phyloP scores from a whole-genome alignment of 768 basidiomycete genomes.

The Fomitopsis serialis region DNA sequence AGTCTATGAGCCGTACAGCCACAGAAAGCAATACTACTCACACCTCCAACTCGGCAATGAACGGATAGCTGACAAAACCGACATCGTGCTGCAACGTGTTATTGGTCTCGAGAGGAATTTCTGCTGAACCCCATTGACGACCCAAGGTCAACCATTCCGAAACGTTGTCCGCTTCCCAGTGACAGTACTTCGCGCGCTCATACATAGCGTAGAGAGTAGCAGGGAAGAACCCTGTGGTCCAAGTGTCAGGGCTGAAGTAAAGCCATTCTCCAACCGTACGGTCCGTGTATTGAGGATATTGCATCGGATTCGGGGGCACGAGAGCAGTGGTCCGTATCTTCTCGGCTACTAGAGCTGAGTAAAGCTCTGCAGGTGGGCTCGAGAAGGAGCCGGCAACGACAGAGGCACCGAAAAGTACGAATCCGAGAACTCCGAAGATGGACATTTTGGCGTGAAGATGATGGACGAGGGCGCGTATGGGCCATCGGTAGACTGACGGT shows the following conservation, averaged over 20 bases:
- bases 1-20: background rate
- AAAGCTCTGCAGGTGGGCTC: conserved; percentile 40
- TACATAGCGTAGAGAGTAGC: conserved; percentile 55
- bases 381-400: background rate
- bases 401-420: no score
- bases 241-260: conserved; percentile 48
- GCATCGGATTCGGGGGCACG: conserved; percentile 33
- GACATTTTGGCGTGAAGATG: background rate
- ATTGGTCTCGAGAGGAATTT: conserved; percentile 43
- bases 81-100: conserved; percentile 61
- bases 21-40: conserved; percentile 17
- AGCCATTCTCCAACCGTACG: conserved; percentile 46
- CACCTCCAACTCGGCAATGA: conserved; percentile 56
- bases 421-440: background rate
- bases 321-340: conserved; percentile 57
- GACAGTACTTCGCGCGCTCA: conserved; percentile 45
- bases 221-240: conserved; percentile 70
- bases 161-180: conserved; percentile 30
- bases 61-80: conserved; percentile 68
- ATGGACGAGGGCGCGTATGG: background rate
- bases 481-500: background rate
- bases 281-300: conserved; percentile 59
- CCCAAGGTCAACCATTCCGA: conserved; percentile 56
- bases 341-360: conserved; percentile 50
- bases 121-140: conserved; percentile 43